Evolutionary conservation across 306 rosid species (phyloP), one percentile per base, ranked within the genome.

Genomic region (Bauhinia variegata): DNA sequence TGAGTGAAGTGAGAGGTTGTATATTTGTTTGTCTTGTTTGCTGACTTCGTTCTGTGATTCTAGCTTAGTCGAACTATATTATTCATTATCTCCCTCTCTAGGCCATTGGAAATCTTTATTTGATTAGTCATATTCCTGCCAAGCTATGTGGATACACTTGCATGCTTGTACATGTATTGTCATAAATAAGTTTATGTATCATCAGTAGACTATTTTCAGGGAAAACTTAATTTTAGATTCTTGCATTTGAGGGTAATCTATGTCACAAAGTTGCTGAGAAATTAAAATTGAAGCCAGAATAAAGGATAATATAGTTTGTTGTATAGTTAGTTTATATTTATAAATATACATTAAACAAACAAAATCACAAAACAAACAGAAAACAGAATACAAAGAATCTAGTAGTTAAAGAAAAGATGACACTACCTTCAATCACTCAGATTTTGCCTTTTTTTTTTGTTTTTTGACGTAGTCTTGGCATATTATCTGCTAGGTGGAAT

Each of bases 331-430:
- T 56, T 33, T 33, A 6, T 43, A 39, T 73, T 44, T 60, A 39
- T 28, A 12, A 17, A 50, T 18, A 17, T 43, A 37, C 34, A 42
- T 59, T 15, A 31, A 51, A 30, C 41, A 41, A 51, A 17, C 15
- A 39, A 54, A 52, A 34, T 68, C 28, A 23, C 1, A 23, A 2
- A 23, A 1, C 28, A 23, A 23, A 23, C 2, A 23, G 2, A 23
- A 23, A 23, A 23, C 1, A 23, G 37, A 51, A 30, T 34, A 74
- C 48, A 51, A 39, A 54, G 57, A 34, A 63, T 71, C n/a, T 58
- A 19, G 70, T 37, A 30, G 51, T 49, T 51, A 33, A 51, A 39
- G 58, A 59, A 67, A 76, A 67, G 51, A 58, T 77, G 62, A 34
- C 8, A 7, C 54, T 71, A 18, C 58, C 16, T 48, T 46, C 36